Percentiles rank a stretch among this genome's conserved stretches.
Evolutionary conservation across 768 basidiomycete genomes (phyloP).

Genomic region (Mycena polygramma): DNA sequence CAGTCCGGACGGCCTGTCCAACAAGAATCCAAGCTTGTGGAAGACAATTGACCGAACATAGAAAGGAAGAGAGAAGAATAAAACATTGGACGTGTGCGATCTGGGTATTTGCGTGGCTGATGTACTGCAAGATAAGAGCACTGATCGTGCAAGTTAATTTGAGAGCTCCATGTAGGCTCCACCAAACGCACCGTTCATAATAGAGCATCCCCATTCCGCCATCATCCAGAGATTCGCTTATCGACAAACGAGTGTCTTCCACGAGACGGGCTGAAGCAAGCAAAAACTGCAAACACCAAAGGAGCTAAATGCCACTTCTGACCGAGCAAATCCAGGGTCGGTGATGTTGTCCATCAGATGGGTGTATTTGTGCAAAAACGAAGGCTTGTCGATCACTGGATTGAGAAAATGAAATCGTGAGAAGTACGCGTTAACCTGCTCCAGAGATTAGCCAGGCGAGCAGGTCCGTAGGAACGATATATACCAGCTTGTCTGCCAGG

Average conservation of each 20-base stretch:
- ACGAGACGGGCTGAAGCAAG: slow-evolving; percentile 88
- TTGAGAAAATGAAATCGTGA: slow-evolving; percentile 88
- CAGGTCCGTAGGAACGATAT: slow-evolving; percentile 43
- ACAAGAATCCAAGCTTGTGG: slow-evolving; percentile 95
- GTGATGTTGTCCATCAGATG: slow-evolving; percentile 79
- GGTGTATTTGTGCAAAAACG: slow-evolving; percentile 80
- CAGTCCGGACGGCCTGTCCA: slow-evolving; percentile 90
- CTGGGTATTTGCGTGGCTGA: slow-evolving; percentile 89
- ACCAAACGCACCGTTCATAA: slow-evolving; percentile 79
- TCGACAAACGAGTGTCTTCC: slow-evolving; percentile 75
- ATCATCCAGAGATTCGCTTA: slow-evolving; percentile 72
- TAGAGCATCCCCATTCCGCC: slow-evolving; percentile 92
- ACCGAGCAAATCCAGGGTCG: slow-evolving; percentile 65
- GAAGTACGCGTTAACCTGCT: slow-evolving; percentile 90
- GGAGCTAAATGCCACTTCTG: slow-evolving; percentile 82
- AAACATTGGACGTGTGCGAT: slow-evolving; percentile 92
- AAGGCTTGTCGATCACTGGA: slow-evolving; percentile 89
- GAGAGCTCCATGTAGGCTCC: slow-evolving; percentile 22
- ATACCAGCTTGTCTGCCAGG: slow-evolving; percentile 87
- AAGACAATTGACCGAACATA: slow-evolving; percentile 93
- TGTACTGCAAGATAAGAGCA: slow-evolving; percentile 91
- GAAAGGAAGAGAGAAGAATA: slow-evolving; percentile 88
- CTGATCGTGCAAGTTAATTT: slow-evolving; percentile 47
- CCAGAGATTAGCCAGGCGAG: slow-evolving; percentile 42
- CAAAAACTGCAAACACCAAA: slow-evolving; percentile 91